Base-by-base conservation (phyloP, 1,284 basidiomycete species). In the Cryptococcus sp. region DNA sequence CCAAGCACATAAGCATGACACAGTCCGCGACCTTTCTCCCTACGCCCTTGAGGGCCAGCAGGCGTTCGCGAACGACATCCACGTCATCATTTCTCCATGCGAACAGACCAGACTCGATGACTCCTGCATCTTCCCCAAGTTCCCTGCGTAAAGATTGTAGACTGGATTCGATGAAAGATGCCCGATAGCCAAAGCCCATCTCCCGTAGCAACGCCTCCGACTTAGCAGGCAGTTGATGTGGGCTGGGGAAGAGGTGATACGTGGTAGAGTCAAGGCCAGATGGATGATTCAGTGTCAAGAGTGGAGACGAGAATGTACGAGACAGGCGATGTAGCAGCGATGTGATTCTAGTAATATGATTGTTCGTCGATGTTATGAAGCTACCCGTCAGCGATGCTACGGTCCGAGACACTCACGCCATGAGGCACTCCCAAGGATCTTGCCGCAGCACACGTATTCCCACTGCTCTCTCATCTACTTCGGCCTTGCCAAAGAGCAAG, bases 331-430 rank as follows among this genome's bases (percentile, higher is more conserved):
- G 87, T 39, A 96, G 86, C 87, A 97, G 93, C 58, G 88, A 89
- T 5, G 90, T 89, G 70, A 96, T 97, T 1, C 93, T 87, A 2
- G 85, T 79, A 51, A 97, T 99, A 69, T 99, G 95, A 75, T 99
- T 99, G 72, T 98, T 99, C 1, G 93, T 92, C 17, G 93, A 97
- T 71, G 95, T 99, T 64, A 99, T 97, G 79, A 99, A 99, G 10
- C 93, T 95, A 47, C 37, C 26, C 22, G 17, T 52, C 41, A 52
- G 48, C 53, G 19, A 19, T 23, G n/a, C 17, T 20, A 5, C 6
- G 20, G 6, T 41, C 29, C 17, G 13, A 7, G 16, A 44, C 46
- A 85, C 90, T 67, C 74, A 94, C 92, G 89, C 91, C 45, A 96
- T 79, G 25, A 96, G 82, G 67, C 89, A 94, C 78, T 97, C 96